Base-by-base conservation (phyloP, 2,329 filamentous ascomycete species). In the Colletotrichum tamarilloi region DNA sequence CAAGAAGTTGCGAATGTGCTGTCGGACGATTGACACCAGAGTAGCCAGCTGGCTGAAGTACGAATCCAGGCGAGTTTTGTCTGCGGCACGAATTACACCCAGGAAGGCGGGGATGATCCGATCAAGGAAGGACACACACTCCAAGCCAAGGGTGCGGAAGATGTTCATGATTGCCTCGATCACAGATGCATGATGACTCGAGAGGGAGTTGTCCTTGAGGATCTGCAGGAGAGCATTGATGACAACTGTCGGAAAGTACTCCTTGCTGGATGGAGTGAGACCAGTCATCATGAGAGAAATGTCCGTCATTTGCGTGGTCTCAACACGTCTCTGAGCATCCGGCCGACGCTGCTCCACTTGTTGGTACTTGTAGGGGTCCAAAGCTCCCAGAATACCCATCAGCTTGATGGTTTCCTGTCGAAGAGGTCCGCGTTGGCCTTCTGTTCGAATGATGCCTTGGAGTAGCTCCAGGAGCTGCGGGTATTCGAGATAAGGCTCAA, bases 111-210 rank as follows among this genome's bases (percentile, higher is more conserved):
- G 97, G 38, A 99, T 94, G 74, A 99, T 98, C 74, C 97, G 93
- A 74, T 94, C 93, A 1, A 99, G 90, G 82, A 98, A 99, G 0
- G 95, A 94, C 9, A 99, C 96, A 81, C 97, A 99, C 81, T 98
- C 98, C 77, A 99, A 85, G 2, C 97, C 97, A 74, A 99, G 89
- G 0, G 97, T 99, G 77, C 97, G 94, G 84, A 99, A 99, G 72
- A 99, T 99, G 77, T 95, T 98, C 92, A 99, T 98, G 78, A 99
- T 97, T 5, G 97, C 97, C 81, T 98, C 97, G 64, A 99, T 97
- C 16, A 98, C 96, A 12, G 93, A 92, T 4, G 95, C 96, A 79
- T 99, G 97, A 78, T 98, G 96, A 79, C 97, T 94, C 14, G 93
- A 91, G 5, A 99, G 87, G 0, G 97, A 98, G 30, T 92, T 92